A percentile compares a stretch with the other conserved stretches of the same genome.
Conservation (phyloP, 2,329 filamentous ascomycete genomes). For the Ophiostoma piceae region DNA sequence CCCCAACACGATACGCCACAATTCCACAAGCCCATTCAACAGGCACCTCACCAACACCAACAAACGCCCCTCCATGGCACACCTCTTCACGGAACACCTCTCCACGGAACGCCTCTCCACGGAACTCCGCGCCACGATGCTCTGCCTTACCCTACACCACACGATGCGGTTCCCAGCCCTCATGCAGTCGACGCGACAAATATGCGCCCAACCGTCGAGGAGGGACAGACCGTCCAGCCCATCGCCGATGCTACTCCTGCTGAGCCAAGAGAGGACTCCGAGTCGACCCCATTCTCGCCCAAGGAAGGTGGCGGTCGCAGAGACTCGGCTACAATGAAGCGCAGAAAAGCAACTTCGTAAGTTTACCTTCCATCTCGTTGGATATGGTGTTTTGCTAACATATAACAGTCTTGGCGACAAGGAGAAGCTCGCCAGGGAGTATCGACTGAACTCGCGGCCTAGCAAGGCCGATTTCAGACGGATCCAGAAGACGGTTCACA, state of each 20-base stretch:
- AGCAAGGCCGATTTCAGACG: constrained; percentile 2
- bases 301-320: not conserved
- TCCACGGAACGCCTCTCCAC: not conserved
- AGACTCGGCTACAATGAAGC: not conserved
- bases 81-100: not conserved
- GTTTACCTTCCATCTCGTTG: not conserved
- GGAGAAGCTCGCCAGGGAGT: constrained; percentile 7
- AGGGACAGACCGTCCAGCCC: not conserved
- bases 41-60: not conserved
- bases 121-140: not conserved
- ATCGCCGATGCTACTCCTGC: not conserved
- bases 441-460: not conserved
- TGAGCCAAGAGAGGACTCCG: not conserved
- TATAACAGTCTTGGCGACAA: not conserved
- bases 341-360: constrained; percentile 12
- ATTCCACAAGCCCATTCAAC: not conserved
- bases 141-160: not conserved
- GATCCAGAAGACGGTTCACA: not conserved
- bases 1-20: not conserved
- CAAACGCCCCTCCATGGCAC: not conserved
- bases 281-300: constrained; percentile 3
- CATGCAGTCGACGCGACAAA: not conserved
- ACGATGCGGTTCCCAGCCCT: not conserved
- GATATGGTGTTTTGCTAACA: not conserved
- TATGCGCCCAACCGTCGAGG: not conserved